Conservation (phyloP, 2,329 filamentous ascomycete species). For the Verticillium longisporum region DNA sequence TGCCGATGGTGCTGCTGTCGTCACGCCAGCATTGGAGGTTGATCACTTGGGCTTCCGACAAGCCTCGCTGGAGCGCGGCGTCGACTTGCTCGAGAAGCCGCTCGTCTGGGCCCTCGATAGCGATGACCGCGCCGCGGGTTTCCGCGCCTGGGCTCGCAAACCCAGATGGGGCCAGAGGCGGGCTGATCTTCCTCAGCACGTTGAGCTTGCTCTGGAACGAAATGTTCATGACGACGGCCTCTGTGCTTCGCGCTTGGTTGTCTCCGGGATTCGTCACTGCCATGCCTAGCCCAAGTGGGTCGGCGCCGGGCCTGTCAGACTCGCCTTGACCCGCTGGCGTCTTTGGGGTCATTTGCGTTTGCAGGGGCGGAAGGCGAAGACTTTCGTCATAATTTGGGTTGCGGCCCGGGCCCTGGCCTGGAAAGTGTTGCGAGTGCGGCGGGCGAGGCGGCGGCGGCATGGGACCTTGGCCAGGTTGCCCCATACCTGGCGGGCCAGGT, state of each 20-base stretch:
- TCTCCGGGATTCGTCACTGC: slow-evolving; percentile 9
- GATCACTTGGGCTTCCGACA: slow-evolving; percentile 38
- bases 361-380: slow-evolving; percentile 45
- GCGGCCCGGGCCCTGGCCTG: slow-evolving; percentile 23
- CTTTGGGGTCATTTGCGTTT: slow-evolving; percentile 31
- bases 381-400: slow-evolving; percentile 48
- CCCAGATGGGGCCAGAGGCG: slow-evolving; percentile 45
- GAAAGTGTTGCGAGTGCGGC: slow-evolving; percentile 22
- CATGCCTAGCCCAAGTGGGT: neutral
- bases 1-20: slow-evolving; percentile 12
- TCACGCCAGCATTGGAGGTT: slow-evolving; percentile 37
- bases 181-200: slow-evolving; percentile 68
- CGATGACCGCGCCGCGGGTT: slow-evolving; percentile 71
- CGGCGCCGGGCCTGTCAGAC: slow-evolving; percentile 2
- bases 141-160: slow-evolving; percentile 24
- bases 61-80: slow-evolving; percentile 55
- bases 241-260: slow-evolving; percentile 40
- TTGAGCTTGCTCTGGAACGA: slow-evolving; percentile 70
- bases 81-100: slow-evolving; percentile 50
- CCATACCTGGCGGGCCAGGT: slow-evolving; percentile 12
- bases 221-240: slow-evolving; percentile 70
- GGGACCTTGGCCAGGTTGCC: slow-evolving; percentile 20
- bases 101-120: slow-evolving; percentile 67
- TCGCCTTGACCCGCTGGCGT: neutral
- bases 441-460: slow-evolving; percentile 52